Percentiles rank a stretch among this genome's conserved stretches.
phyloP scores from a whole-genome alignment of 2,329 filamentous ascomycete genomes.

The Aureobasidium uvarum region DNA sequence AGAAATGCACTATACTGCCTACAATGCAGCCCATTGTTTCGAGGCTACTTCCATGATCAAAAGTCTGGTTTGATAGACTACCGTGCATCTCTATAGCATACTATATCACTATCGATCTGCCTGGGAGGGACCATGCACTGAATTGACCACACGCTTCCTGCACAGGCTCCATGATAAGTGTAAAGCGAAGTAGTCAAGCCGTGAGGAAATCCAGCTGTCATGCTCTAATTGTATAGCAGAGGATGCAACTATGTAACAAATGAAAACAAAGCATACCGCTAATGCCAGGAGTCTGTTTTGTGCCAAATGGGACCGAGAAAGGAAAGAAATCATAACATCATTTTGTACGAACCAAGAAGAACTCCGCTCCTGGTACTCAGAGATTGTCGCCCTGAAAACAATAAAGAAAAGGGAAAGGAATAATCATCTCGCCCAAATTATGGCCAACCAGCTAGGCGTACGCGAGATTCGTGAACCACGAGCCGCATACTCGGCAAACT shows the following conservation, averaged over 20 bases:
- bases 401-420: neutral
- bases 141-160: too few relatives aligned
- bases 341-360: neutral
- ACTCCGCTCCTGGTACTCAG: neutral
- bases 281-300: neutral
- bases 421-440: neutral
- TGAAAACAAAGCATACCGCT: neutral
- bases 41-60: too few relatives aligned
- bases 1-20: too few relatives aligned
- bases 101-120: too few relatives aligned
- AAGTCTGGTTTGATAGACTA: too few relatives aligned
- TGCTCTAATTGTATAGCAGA: neutral
- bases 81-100: too few relatives aligned
- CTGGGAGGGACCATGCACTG: too few relatives aligned
- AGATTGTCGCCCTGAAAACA: neutral
- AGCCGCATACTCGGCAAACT: constrained; percentile 38
- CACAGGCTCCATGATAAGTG: too few relatives aligned
- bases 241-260: neutral
- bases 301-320: neutral
- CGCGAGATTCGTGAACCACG: neutral
- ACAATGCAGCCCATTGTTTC: too few relatives aligned
- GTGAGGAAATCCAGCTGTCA: neutral
- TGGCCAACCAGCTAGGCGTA: constrained; percentile 5
- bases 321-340: constrained; percentile 3
- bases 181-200: neutral